Evolutionary conservation across 2,329 filamentous ascomycete genomes (phyloP).

Genomic region (Venturiaceae sp.): DNA sequence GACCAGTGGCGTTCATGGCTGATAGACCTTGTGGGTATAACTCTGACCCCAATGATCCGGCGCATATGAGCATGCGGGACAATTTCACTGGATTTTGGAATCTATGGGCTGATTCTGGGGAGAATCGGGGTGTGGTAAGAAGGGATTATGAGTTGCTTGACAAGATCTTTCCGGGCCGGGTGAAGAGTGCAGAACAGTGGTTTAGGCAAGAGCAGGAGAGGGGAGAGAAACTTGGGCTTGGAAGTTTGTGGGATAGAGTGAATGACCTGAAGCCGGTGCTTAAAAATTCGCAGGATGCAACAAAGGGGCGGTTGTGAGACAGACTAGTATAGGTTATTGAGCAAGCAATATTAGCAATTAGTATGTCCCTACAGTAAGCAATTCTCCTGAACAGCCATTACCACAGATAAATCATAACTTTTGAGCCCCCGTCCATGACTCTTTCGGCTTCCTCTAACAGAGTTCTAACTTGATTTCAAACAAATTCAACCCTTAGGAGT

Average conservation of each 20-base stretch:
- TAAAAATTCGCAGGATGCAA: conserved; percentile 5
- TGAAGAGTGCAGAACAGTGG: conserved; percentile 40
- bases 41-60: conserved; percentile 23
- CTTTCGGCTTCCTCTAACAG: too few species aligned
- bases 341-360: too few species aligned
- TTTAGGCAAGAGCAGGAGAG: conserved; percentile 31
- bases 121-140: conserved; percentile 30
- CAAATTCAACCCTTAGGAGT: too few species aligned
- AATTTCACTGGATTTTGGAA: conserved; percentile 46
- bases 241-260: conserved; percentile 24
- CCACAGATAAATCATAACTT: too few species aligned
- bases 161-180: conserved; percentile 40
- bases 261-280: conserved; percentile 32
- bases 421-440: too few species aligned
- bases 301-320: conserved; percentile 2
- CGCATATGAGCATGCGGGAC: conserved; percentile 28
- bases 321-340: too few species aligned
- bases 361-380: too few species aligned
- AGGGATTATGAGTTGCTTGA: conserved; percentile 42
- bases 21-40: conserved; percentile 32
- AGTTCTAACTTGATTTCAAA: too few species aligned
- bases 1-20: conserved; percentile 34
- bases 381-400: too few species aligned
- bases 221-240: conserved; percentile 16
- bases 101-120: conserved; percentile 32